Conservation (phyloP, 2,329 filamentous ascomycete species). For the Cyphellophora attinorum region DNA sequence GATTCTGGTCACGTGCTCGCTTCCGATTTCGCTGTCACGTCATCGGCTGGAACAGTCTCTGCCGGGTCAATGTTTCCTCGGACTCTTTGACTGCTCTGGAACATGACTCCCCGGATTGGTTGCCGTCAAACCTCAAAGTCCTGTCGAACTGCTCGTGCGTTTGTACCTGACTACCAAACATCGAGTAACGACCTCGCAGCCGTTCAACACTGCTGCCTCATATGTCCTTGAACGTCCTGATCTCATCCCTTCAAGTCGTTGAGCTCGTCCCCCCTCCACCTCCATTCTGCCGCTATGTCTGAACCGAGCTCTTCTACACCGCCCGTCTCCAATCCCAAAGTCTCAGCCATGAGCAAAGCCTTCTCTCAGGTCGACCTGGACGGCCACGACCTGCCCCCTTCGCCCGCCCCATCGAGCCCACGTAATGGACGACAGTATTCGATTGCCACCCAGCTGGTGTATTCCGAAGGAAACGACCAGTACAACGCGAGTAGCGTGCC, state of each 20-base stretch:
- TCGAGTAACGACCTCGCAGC: too few species aligned
- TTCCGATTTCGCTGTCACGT: too few species aligned
- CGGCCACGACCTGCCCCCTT: constrained; percentile 78
- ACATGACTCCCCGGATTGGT: too few species aligned
- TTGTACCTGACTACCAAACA: too few species aligned
- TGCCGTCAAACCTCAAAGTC: too few species aligned
- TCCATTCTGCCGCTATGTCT: constrained; percentile 15
- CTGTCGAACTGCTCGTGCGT: too few species aligned
- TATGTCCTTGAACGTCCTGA: constrained; percentile 19
- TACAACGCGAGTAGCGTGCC: constrained; percentile 94
- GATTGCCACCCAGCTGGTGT: constrained; percentile 90
- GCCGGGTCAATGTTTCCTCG: too few species aligned
- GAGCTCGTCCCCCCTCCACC: constrained; percentile 18
- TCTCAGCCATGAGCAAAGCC: constrained; percentile 35
- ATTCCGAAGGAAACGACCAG: constrained; percentile 91
- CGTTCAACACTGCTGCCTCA: constrained; percentile 7
- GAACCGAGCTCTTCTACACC: constrained; percentile 19
- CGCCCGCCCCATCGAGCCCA: constrained; percentile 86
- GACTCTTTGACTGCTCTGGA: too few species aligned
- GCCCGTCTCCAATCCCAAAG: constrained; percentile 18
- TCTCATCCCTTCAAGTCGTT: constrained; percentile 18
- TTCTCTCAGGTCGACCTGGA: constrained; percentile 63
- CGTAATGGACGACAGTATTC: constrained; percentile 80
- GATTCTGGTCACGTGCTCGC: too few species aligned
- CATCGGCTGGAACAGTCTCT: too few species aligned